phyloP scores from a whole-genome alignment of 2,329 filamentous ascomycete species.

The Hirsutella minnesotensis region DNA sequence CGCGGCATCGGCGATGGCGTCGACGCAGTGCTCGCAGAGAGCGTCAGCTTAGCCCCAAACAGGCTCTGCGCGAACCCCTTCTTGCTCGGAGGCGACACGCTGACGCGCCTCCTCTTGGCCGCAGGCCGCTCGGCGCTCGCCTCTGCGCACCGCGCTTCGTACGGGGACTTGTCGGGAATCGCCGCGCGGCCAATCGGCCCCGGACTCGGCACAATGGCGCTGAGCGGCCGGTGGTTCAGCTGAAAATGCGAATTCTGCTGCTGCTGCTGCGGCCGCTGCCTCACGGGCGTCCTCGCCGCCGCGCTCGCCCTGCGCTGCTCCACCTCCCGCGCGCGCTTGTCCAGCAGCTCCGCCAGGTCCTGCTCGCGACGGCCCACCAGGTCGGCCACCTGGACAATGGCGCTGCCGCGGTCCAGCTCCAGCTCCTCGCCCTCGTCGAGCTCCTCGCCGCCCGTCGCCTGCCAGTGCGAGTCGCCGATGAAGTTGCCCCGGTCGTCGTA shows the following conservation, averaged over 20 bases:
- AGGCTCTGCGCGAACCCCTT: conserved; percentile 20
- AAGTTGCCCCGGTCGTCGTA: conserved; percentile 73
- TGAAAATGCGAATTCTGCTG: conserved; percentile 19
- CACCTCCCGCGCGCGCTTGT: conserved; percentile 52
- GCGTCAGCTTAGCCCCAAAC: conserved; percentile 21
- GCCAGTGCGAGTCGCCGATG: conserved; percentile 78
- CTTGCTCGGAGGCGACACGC: conserved; percentile 20
- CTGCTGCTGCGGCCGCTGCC: conserved; percentile 2
- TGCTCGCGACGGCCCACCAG: conserved; percentile 61
- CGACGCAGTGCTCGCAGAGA: conserved; percentile 12
- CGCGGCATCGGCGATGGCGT: conserved; percentile 6
- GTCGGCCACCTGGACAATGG: conserved; percentile 73
- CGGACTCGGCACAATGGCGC: conserved; percentile 17
- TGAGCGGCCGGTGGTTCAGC: conserved; percentile 32
- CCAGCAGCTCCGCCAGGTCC: conserved; percentile 64
- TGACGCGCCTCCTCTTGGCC: conserved; percentile 15
- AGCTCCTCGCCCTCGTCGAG: conserved; percentile 75
- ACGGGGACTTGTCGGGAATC: conserved; percentile 21
- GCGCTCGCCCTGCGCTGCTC: conserved; percentile 34
- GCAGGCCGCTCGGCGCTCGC: conserved; percentile 7
- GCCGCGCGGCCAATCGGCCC: conserved; percentile 19
- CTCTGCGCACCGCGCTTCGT: conserved; percentile 16
- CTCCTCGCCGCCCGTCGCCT: conserved; percentile 39
- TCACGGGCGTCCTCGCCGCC: conserved; percentile 20
- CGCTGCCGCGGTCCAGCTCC: conserved; percentile 59